Conservation (phyloP, 768 basidiomycete species). For the Gelatoporia subvermispora region DNA sequence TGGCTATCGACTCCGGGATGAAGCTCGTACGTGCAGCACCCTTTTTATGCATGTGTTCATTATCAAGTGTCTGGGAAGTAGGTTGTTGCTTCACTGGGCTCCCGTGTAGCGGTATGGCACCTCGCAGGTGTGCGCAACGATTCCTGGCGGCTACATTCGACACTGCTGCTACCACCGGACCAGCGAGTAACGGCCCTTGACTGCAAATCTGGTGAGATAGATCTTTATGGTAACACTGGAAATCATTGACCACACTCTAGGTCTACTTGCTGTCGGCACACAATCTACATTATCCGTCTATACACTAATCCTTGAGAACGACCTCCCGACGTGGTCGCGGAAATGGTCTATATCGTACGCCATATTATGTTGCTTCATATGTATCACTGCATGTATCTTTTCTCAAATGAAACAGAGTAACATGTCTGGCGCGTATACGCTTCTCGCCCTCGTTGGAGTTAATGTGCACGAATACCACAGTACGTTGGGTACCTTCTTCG, state of each 20-base stretch:
- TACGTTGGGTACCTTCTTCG: constrained; percentile 41
- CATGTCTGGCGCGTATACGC: constrained; percentile 45
- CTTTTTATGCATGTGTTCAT: background rate
- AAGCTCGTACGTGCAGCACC: constrained; percentile 60
- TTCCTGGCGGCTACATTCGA: constrained; percentile 79
- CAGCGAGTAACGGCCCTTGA: constrained; percentile 58
- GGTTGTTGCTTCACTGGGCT: constrained; percentile 70
- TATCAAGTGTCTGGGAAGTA: constrained; percentile 23
- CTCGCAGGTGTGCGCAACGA: constrained; percentile 54
- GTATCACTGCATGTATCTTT: constrained; percentile 3
- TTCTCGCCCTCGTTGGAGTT: constrained; percentile 63
- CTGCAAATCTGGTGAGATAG: constrained; percentile 60
- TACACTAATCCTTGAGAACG: constrained; percentile 73
- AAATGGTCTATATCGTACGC: constrained; percentile 70
- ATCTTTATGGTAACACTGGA: background rate
- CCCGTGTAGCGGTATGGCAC: constrained; percentile 74
- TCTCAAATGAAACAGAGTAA: constrained; percentile 32
- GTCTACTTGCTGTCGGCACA: constrained; percentile 70
- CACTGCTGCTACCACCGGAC: constrained; percentile 57
- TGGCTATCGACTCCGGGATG: constrained; percentile 74
- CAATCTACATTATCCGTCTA: constrained; percentile 61
- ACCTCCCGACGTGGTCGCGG: constrained; percentile 76
- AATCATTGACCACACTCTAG: constrained; percentile 37
- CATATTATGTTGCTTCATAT: constrained; percentile 2
- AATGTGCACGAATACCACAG: constrained; percentile 52